Evolutionary conservation across 768 basidiomycete genomes (phyloP), one percentile per base, ranked within the genome.

Genomic region (Naematelia aurantialba): DNA sequence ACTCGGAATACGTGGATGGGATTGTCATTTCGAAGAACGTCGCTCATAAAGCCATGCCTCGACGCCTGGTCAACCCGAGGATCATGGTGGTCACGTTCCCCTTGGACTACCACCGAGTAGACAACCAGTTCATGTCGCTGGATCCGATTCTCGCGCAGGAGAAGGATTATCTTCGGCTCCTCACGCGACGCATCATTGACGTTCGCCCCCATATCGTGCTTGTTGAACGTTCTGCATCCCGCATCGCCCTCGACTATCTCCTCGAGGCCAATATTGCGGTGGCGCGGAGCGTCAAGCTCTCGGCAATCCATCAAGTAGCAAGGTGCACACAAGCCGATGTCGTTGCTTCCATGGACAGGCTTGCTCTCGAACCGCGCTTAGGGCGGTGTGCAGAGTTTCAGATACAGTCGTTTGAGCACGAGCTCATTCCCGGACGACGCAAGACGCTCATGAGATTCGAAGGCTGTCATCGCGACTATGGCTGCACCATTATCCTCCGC

Each of bases 391-490:
- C 84, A 4, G 83, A 84, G 19, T 94, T 91, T 76, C 82, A 86
- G 30, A 83, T 98, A 4, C 91, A 96, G 76, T 96, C 96, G 0
- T 97, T 88, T 74, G 94, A 97, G 63, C 93, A 99, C 76, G 82
- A 85, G 12, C 81, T 93, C 42, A 99, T 98, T 44, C 91, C 93
- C n/a, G 92, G 91, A 19, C 83, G 83, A 17, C 83, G 96, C 56
- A 99, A 99, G 80, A 91, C 94, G 0, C 89, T 91, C 72, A 92
- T 99, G 91, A 87, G 96, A 1, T 98, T 99, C 69, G 96, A 99
- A 77, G 94, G 94, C 1, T 96, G 93, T 69, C 88, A 84, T 71
- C 83, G 84, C 51, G 90, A 96, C 62, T 88, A 90, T 83, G 93
- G 93, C 0, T 97, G 92, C 65, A 98, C 96, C 1, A 87, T 99